Conservation (phyloP, 352 stramenopile species). For the Plasmopara viticola region DNA sequence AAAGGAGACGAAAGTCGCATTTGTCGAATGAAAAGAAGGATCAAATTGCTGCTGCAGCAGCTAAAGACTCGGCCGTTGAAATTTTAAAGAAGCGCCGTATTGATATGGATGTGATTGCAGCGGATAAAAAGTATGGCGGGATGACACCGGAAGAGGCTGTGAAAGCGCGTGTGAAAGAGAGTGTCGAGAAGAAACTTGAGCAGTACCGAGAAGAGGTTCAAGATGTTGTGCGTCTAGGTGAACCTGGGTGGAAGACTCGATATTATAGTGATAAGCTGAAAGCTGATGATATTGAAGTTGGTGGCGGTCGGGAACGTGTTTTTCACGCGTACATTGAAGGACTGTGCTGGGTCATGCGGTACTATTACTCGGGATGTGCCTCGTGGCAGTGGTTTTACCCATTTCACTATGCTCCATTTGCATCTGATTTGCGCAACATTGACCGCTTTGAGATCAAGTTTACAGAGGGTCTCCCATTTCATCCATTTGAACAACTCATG, state of each 20-base stretch:
- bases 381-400: conserved; percentile 99
- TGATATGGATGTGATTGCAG: conserved; percentile 52
- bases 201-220: conserved; percentile 83
- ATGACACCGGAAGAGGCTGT: conserved; percentile 63
- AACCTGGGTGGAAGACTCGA: conserved; percentile 94
- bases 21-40: conserved; percentile 69
- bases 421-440: conserved; percentile 89
- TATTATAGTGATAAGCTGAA: conserved; percentile 89
- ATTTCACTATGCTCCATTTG: conserved; percentile 97
- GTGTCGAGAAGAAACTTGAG: conserved; percentile 65
- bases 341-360: conserved; percentile 98
- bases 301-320: conserved; percentile 85
- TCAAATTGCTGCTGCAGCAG: conserved; percentile 47
- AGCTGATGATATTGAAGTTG: conserved; percentile 77
- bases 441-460: conserved; percentile 90
- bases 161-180: conserved; percentile 79
- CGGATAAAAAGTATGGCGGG: conserved; percentile 64
- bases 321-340: conserved; percentile 97
- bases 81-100: conserved; percentile 75
- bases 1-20: conserved; percentile 55
- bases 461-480: conserved; percentile 91
- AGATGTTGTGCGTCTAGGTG: conserved; percentile 92
- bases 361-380: conserved; percentile 98
- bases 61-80: conserved; percentile 66
- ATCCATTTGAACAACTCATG: conserved; percentile 97